Base-by-base conservation (phyloP, 2,329 filamentous ascomycete genomes). In the Fonsecaea pugnacius region DNA sequence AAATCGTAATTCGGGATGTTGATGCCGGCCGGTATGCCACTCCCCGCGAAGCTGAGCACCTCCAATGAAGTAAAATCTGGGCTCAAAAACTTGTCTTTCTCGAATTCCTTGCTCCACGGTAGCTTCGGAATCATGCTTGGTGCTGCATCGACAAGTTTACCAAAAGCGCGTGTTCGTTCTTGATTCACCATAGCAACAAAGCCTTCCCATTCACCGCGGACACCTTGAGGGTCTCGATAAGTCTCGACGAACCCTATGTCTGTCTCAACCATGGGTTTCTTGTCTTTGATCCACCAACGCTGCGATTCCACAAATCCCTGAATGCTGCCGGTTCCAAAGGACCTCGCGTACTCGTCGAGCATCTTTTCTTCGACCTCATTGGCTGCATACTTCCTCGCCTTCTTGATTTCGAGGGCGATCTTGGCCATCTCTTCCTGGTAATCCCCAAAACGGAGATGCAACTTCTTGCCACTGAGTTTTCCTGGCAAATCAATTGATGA, bases 41-140 rank as follows among this genome's bases (percentile, higher is more conserved):
- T 85, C 8, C 85, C 84, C 24, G 85, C 84, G 71, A 97, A 97
- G 0, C 90, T 92, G 66, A 97, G 78, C 2, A 97, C 92, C 76
- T 99, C 95, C 1, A 98, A 83, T 9, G 91, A 95, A 0, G 95
- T 98, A 74, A 99, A 99, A 76, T 99, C 95, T 0, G 95, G 95
- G 58, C 91, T 94, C 38, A 96, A 79, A 78, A 99, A 99, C 73
- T 90, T 92, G 80, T 97, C 93, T 78, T 98, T 98, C 75, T 99
- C 95, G 70, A 98, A 99, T 0, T 91, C 90, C 53, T 86, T 85
- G 38, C 83, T 81, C 95, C 95, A 99, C 0, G 95, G 95, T 14
- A 99, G 81, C 67, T 96, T 87, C 6, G 92, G 91, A 58, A 99
- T 97, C 74, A 96, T 88, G 52, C 82, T 82, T 10, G 92, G 90